Evolutionary conservation across 2,329 filamentous ascomycete species (phyloP).

Genomic region (Thyridium curvatum): DNA sequence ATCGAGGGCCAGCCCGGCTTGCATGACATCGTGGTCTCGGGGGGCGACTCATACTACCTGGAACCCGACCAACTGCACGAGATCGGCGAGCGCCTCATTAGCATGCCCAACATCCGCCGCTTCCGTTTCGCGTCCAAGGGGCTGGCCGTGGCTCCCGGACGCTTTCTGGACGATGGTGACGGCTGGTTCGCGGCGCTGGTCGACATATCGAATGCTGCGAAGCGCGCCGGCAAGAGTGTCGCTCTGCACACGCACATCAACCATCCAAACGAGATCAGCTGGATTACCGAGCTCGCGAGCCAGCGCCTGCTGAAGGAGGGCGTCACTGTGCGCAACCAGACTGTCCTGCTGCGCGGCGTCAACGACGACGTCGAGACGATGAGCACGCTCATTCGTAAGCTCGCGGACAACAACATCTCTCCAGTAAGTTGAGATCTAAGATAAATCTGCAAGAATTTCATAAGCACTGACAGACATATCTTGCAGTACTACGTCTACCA

Average conservation of each 20-base stretch:
- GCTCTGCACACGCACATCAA: conserved; percentile 63
- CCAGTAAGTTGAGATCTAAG: too few relatives aligned
- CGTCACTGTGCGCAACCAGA: conserved; percentile 54
- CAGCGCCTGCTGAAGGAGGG: conserved; percentile 42
- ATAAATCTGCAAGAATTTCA: too few relatives aligned
- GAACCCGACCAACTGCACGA: conserved; percentile 41
- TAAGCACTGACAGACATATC: background rate
- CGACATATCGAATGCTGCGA: conserved; percentile 41
- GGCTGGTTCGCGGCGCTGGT: conserved; percentile 47
- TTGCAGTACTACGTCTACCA: conserved; percentile 59
- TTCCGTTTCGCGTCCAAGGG: conserved; percentile 59
- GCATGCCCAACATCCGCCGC: conserved; percentile 50
- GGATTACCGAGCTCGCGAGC: conserved; percentile 47
- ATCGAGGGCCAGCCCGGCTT: conserved; percentile 43
- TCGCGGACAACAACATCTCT: conserved; percentile 50
- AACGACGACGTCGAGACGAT: conserved; percentile 51
- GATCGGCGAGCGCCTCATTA: conserved; percentile 50
- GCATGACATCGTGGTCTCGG: conserved; percentile 56
- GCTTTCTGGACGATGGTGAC: conserved; percentile 44
- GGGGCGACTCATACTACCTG: conserved; percentile 56
- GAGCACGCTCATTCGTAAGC: conserved; percentile 41
- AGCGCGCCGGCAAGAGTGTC: conserved; percentile 48
- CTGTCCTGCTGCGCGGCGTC: conserved; percentile 51
- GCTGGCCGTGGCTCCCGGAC: conserved; percentile 50
- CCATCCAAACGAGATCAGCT: conserved; percentile 55